Percentiles rank a stretch among this genome's conserved stretches.
Evolutionary conservation across 495 filamentous ascomycete species (phyloP).

Genomic region (Alectoria sarmentosa): DNA sequence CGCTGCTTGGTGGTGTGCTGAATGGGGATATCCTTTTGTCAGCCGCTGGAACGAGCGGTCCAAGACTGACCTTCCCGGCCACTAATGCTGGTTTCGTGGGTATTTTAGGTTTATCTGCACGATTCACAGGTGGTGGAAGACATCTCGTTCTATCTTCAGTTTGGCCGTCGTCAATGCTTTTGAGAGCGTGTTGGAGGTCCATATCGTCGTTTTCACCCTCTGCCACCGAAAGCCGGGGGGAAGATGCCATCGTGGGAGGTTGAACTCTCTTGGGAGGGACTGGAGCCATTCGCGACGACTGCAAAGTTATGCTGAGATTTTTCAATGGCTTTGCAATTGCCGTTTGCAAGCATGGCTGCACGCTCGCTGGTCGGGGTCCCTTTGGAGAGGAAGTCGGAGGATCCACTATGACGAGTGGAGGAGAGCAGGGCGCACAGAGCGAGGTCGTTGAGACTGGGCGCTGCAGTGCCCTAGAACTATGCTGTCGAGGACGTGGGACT

Average conservation of each 20-base stretch:
- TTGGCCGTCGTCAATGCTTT: conserved; percentile 13
- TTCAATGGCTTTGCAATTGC: conserved; percentile 23
- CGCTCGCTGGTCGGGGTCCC: conserved; percentile 20
- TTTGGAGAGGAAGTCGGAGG: conserved; percentile 69
- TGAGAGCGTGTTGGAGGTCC: not conserved
- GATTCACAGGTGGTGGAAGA: conserved; percentile 65
- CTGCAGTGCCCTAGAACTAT: conserved; percentile 4
- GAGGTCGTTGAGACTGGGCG: conserved; percentile 48
- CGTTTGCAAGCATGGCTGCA: conserved; percentile 23
- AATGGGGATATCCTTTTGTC: conserved; percentile 74
- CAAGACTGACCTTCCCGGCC: conserved; percentile 8
- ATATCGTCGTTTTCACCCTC: not conserved
- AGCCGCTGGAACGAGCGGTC: conserved; percentile 13
- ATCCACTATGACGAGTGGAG: conserved; percentile 65
- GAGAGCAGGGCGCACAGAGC: conserved; percentile 50
- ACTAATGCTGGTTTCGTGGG: conserved; percentile 38
- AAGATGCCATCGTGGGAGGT: not conserved
- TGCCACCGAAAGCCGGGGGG: not conserved
- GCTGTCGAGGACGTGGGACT: conserved; percentile 8
- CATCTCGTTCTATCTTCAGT: conserved; percentile 31
- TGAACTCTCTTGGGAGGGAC: conserved; percentile 1
- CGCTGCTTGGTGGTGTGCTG: conserved; percentile 78
- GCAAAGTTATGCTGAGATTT: conserved; percentile 11
- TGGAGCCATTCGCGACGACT: conserved; percentile 1
- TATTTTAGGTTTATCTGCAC: conserved; percentile 76